Conservation (phyloP, 164 flowering plant genomes). For the Aristolochia contorta region DNA sequence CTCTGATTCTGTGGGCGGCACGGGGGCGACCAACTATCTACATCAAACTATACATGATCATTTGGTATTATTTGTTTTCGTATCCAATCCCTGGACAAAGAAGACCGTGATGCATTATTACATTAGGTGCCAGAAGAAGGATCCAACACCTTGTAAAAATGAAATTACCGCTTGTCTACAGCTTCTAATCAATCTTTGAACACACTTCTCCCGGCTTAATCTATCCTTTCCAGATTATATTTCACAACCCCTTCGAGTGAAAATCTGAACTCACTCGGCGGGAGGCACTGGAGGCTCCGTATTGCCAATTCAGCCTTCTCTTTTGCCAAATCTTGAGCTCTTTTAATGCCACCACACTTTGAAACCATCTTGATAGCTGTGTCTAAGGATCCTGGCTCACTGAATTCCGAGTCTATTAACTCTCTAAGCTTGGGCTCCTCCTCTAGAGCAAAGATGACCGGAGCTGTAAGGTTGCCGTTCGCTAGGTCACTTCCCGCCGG, state of each 20-base stretch:
- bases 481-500: slow-evolving; percentile 84
- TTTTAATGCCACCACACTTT: slow-evolving; percentile 62
- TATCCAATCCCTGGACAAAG: no score
- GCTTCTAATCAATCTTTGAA: no score
- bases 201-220: slow-evolving; percentile 2
- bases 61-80: no score
- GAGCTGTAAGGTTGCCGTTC: slow-evolving; percentile 91
- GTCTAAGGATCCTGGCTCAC: slow-evolving; percentile 66
- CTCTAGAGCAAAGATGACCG: slow-evolving; percentile 83
- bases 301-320: slow-evolving; percentile 74
- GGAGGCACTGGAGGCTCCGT: slow-evolving; percentile 64
- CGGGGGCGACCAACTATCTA: no score
- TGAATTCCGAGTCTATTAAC: slow-evolving; percentile 79
- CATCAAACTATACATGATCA: no score
- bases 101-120: no score
- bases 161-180: no score
- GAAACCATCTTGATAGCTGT: slow-evolving; percentile 57
- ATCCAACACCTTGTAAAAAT: no score
- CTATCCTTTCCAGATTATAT: slow-evolving; percentile 69
- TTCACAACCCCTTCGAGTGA: slow-evolving; percentile 75
- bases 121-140: no score
- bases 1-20: no score
- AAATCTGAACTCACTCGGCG: slow-evolving; percentile 40
- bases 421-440: slow-evolving; percentile 64
- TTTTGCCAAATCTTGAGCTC: slow-evolving; percentile 60